Percentiles rank a stretch among this genome's conserved stretches.
phyloP scores from a whole-genome alignment of 2,329 filamentous ascomycete genomes.

The Daldinia sp. region DNA sequence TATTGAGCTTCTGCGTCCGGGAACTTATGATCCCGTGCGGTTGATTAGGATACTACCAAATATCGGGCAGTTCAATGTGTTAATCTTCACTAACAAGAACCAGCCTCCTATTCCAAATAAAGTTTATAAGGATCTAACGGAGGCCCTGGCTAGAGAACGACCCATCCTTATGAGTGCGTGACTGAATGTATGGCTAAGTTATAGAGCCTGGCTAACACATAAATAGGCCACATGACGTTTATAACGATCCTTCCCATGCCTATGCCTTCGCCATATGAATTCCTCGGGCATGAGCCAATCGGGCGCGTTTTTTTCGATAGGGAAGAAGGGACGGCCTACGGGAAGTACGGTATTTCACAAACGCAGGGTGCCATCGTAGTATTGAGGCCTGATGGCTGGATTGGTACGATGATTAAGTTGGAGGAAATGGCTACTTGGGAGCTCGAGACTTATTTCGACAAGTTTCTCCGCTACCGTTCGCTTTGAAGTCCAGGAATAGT shows the following conservation, averaged over 20 bases:
- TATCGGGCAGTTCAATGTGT: slow-evolving; percentile 51
- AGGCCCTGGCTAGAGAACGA: slow-evolving; percentile 9
- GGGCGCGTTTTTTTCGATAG: slow-evolving; percentile 36
- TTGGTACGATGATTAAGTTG: slow-evolving; percentile 30
- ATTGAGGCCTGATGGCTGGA: slow-evolving; percentile 42
- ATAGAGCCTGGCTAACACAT: background rate
- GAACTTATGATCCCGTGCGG: slow-evolving; percentile 53
- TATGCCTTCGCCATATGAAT: slow-evolving; percentile 32
- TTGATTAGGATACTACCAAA: slow-evolving; percentile 57
- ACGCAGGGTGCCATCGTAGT: slow-evolving; percentile 35
- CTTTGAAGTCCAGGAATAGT: background rate
- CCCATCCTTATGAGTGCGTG: slow-evolving; percentile 11
- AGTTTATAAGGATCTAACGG: slow-evolving; percentile 10
- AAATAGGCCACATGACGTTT: slow-evolving; percentile 28
- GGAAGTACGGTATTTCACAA: slow-evolving; percentile 32
- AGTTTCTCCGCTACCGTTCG: slow-evolving; percentile 23
- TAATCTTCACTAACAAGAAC: slow-evolving; percentile 47
- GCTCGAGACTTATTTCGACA: slow-evolving; percentile 34
- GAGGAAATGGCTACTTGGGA: background rate
- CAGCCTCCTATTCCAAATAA: slow-evolving; percentile 2
- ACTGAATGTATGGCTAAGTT: background rate
- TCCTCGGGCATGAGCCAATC: slow-evolving; percentile 28
- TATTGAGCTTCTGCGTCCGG: slow-evolving; percentile 54
- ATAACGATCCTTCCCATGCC: slow-evolving; percentile 37
- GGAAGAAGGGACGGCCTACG: slow-evolving; percentile 22